Conservation (phyloP, 2,329 filamentous ascomycete species). For the Talaromyces sp. region DNA sequence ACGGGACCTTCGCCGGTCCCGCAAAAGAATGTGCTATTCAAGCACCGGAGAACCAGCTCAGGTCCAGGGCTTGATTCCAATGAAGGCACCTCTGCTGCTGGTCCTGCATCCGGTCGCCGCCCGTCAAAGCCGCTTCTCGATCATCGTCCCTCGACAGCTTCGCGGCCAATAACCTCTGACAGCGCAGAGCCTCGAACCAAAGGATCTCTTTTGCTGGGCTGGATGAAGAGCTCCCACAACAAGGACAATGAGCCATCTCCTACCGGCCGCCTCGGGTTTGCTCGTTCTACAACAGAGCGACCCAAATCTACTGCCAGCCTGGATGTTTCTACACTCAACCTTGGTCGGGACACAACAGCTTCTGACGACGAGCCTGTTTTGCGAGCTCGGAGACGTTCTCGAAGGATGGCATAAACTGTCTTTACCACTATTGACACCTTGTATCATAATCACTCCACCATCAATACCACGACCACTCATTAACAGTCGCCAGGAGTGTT, state of each 20-base stretch:
- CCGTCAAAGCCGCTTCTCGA: slow-evolving; percentile 32
- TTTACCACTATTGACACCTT: neutral
- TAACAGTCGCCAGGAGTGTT: neutral
- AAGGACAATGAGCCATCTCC: slow-evolving; percentile 13
- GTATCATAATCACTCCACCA: neutral
- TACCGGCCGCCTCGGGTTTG: neutral
- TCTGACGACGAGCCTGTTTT: slow-evolving; percentile 17
- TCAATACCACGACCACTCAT: neutral
- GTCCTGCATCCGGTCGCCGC: slow-evolving; percentile 7
- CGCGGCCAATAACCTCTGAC: slow-evolving; percentile 28
- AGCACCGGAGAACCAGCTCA: slow-evolving; percentile 16
- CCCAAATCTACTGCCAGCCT: slow-evolving; percentile 14
- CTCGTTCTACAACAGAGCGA: slow-evolving; percentile 14
- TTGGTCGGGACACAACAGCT: neutral
- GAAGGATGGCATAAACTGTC: slow-evolving; percentile 16
- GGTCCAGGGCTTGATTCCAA: slow-evolving; percentile 12
- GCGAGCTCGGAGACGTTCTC: slow-evolving; percentile 19
- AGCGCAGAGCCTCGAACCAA: slow-evolving; percentile 35
- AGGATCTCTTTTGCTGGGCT: slow-evolving; percentile 39
- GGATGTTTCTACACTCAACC: slow-evolving; percentile 5
- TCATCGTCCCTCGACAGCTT: slow-evolving; percentile 21
- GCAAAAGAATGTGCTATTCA: slow-evolving; percentile 7
- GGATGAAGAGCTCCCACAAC: slow-evolving; percentile 34
- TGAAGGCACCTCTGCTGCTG: neutral
- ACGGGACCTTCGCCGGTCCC: slow-evolving; percentile 7